Evolutionary conservation across 2,329 filamentous ascomycete species (phyloP), one percentile per base, ranked within the genome.

Genomic region (Teratosphaeria nubilosa): DNA sequence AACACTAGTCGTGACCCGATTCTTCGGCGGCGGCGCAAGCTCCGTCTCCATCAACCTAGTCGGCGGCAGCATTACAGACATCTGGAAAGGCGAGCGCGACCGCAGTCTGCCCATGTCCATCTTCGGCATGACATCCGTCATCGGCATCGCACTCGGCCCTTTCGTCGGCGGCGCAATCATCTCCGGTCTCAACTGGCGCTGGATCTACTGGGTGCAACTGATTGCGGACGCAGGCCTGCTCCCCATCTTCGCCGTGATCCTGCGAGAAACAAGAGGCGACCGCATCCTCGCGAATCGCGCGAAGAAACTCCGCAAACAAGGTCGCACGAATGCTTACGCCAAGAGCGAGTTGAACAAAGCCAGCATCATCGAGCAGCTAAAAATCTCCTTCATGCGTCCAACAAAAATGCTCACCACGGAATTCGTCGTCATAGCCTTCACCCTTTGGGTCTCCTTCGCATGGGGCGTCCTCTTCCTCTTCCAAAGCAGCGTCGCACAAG

Each of bases 201-300:
- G 91, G 90, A 83, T 91, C 0, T 95, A 95, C 70, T 95, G 90
- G 80, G 79, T 91, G 30, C 91, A 96, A 65, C 82, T 84, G 6
- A 90, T 96, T 52, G 74, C 82, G 24, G 83, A 85, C 56, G 84
- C 82, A 0, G 74, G 84, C 1, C 80, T 95, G 20, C 78, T 82
- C 9, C 58, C 88, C 3, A 81, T 90, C 56, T 91, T 96, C 73
- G 65, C 56, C 30, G 62, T 74, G 30, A 70, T 70, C 11, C 65
- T 81, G 2, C 83, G 84, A 51, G 91, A 96, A 72, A 96, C 89
- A 2, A 78, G 91, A 9, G 91, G 88, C 0, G 87, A 84, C 0
- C 90, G 96, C 0, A 73, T 96, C 6, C 75, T 96, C 7, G 87
- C 86, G 9, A 80, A 83, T 13, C 92, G 91, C 70, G 90, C 90